A percentile compares a stretch with the other conserved stretches of the same genome.
Evolutionary conservation across 441 rosid species (phyloP).

Genomic region (Croton setiger): DNA sequence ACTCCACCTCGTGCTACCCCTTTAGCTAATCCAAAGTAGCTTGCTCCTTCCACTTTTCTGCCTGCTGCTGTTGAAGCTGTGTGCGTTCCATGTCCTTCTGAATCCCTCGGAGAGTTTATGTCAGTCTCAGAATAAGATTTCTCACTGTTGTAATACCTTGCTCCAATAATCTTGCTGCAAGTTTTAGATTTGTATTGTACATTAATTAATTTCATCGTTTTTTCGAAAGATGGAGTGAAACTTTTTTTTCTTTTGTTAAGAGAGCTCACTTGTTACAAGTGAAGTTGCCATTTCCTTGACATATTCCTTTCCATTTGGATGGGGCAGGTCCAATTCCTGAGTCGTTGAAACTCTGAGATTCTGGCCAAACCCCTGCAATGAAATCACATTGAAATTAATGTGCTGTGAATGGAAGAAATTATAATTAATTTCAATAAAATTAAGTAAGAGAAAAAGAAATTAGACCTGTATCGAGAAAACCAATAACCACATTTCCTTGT

Average conservation of each 20-base stretch:
- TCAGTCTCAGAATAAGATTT: background rate
- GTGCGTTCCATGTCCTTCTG: constrained; percentile 43
- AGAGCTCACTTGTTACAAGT: background rate
- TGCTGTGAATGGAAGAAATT: background rate
- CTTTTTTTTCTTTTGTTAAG: no score
- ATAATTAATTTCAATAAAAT: no score
- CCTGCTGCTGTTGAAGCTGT: constrained; percentile 44
- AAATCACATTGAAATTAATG: background rate
- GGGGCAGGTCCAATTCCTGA: constrained; percentile 42
- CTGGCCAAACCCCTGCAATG: constrained; percentile 49
- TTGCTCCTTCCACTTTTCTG: constrained; percentile 22
- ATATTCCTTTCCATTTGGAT: constrained; percentile 41
- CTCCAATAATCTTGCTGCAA: constrained; percentile 46
- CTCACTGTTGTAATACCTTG: constrained; percentile 30
- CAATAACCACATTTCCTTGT: constrained; percentile 22
- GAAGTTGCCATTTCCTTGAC: constrained; percentile 20
- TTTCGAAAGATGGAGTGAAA: no score
- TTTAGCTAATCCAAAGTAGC: constrained; percentile 31
- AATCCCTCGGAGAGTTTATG: constrained; percentile 37
- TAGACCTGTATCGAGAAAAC: constrained; percentile 25
- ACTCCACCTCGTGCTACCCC: constrained; percentile 44
- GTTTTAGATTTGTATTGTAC: no score
- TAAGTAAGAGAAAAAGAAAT: background rate
- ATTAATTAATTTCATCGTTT: no score
- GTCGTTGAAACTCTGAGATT: constrained; percentile 47